Evolutionary conservation across 345 rosid genomes (phyloP).

Genomic region (Draba incana): DNA sequence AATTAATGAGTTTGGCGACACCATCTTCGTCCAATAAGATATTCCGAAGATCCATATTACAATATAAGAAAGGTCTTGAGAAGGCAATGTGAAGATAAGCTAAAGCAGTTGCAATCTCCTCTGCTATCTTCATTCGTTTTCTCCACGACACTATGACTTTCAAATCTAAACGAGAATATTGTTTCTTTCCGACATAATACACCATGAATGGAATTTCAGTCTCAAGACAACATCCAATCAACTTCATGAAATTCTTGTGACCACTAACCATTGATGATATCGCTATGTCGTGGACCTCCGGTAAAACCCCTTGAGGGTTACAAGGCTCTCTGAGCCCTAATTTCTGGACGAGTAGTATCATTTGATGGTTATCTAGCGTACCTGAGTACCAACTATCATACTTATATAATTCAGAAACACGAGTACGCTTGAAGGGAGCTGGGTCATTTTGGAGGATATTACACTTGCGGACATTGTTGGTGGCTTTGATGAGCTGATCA

Average conservation of each 20-base stretch:
- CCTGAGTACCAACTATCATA: not conserved
- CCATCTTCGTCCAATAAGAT: constrained; percentile 11
- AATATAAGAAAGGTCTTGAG: not conserved
- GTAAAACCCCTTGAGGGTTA: no score
- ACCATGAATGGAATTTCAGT: not conserved
- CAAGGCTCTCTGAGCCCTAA: no score
- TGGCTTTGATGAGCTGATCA: not conserved
- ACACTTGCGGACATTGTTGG: no score
- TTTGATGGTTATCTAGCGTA: not conserved
- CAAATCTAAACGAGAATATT: not conserved
- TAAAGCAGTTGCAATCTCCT: not conserved
- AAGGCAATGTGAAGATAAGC: constrained; percentile 18
- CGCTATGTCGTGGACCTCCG: not conserved
- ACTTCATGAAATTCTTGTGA: constrained; percentile 11
- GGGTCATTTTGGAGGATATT: no score
- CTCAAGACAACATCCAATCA: constrained; percentile 15
- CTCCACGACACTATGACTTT: not conserved
- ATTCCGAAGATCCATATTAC: not conserved
- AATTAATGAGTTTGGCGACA: not conserved
- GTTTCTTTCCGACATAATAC: not conserved
- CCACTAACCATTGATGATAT: constrained; percentile 22
- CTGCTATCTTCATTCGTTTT: not conserved
- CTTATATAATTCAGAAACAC: not conserved
- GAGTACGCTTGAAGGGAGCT: no score
- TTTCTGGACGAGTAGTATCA: not conserved